These are phyloP conservation scores for Rhododendron molle DNA, from an alignment of 148 eudicot genomes.

Conservation along the genomic window DNA sequence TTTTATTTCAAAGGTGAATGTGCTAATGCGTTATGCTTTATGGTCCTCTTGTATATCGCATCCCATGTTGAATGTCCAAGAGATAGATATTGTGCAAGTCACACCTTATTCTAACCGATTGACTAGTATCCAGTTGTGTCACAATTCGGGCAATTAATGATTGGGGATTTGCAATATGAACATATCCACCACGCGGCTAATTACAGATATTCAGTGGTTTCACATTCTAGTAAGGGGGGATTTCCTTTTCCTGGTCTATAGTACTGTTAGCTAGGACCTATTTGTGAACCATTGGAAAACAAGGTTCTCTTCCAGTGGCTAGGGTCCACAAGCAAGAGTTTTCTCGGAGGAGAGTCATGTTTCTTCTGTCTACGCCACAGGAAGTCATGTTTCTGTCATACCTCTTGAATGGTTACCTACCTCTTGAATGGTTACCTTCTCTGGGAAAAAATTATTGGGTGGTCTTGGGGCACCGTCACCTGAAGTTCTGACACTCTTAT, in stretches of 20 bases:
- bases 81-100: neutral
- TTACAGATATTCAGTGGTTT: neutral
- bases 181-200: neutral
- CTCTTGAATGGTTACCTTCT: no score
- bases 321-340: neutral
- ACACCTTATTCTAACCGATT: neutral
- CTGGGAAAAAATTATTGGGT: no score
- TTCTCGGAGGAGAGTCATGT: neutral
- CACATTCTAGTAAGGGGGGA: neutral
- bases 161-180: neutral
- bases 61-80: neutral
- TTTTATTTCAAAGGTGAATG: no score
- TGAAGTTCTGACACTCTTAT: no score
- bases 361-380: no score
- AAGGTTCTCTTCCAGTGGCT: neutral
- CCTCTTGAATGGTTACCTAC: no score
- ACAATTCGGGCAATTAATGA: neutral
- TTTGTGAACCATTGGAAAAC: neutral
- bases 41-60: no score
- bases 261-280: neutral
- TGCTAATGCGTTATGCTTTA: no score
- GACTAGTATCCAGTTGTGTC: neutral
- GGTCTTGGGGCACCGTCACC: no score
- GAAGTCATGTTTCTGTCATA: neutral
- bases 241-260: neutral